A percentile compares a stretch with the other conserved stretches of the same genome.
Conservation (phyloP, 495 filamentous ascomycete species). For the Neurospora sp. region DNA sequence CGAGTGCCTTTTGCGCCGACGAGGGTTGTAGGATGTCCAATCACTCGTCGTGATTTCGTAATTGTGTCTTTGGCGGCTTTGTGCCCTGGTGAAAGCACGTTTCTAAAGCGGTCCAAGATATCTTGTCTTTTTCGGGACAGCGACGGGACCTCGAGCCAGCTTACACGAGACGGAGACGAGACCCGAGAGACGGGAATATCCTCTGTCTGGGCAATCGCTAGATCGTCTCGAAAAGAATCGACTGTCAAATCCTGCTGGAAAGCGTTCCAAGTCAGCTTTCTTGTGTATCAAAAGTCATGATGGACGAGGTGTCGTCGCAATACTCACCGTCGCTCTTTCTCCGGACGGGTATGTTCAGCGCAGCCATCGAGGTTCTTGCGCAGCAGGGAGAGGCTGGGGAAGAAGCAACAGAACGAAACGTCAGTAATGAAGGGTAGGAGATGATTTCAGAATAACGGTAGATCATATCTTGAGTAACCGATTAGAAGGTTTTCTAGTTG, state of each 20-base stretch:
- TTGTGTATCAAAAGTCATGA: rapidly evolving
- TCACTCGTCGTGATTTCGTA: background rate
- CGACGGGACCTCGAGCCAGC: background rate
- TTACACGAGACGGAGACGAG: background rate
- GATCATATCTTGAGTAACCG: too few relatives aligned
- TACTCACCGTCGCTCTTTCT: background rate
- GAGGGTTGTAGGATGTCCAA: background rate
- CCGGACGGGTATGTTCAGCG: background rate
- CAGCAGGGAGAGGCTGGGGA: background rate
- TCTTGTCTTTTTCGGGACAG: background rate
- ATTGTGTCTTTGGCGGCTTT: background rate
- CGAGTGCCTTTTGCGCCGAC: background rate
- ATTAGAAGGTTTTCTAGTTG: too few relatives aligned
- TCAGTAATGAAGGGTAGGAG: too few relatives aligned
- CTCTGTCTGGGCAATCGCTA: background rate
- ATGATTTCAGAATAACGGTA: too few relatives aligned
- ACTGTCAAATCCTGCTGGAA: background rate
- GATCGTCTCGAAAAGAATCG: background rate
- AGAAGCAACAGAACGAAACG: background rate
- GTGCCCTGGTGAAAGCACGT: background rate
- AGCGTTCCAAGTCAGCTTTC: rapidly evolving
- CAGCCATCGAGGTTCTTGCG: background rate
- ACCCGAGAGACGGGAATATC: background rate
- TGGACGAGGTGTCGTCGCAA: background rate
- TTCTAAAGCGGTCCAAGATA: background rate